phyloP scores from a whole-genome alignment of 176 grass and related monocot genomes.

The Carex pumila region DNA sequence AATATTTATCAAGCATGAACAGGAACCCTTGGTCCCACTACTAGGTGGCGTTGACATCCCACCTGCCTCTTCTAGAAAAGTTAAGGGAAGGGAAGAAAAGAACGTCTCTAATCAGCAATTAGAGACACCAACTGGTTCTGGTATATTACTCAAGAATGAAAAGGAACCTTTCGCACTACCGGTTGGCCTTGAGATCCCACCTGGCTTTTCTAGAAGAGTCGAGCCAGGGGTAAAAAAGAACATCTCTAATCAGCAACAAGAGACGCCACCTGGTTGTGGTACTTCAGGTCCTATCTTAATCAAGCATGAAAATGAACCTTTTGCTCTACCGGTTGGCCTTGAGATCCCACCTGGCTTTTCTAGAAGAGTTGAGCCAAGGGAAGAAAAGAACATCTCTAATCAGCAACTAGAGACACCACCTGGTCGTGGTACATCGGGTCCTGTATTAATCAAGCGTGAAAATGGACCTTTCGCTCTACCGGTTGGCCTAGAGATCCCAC shows the following conservation, averaged over 20 bases:
- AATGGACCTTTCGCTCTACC: not conserved
- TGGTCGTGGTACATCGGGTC: not conserved
- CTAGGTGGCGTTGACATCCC: not conserved
- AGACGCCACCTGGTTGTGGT: too few species aligned
- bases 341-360: constrained; percentile 2
- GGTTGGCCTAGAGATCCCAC: not conserved
- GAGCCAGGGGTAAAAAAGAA: not conserved
- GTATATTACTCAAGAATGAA: not conserved
- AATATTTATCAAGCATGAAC: not conserved
- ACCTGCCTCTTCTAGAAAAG: not conserved
- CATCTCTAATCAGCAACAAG: not conserved
- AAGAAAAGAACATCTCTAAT: not conserved
- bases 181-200: not conserved
- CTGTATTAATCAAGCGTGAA: not conserved
- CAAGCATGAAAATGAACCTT: not conserved
- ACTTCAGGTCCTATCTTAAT: too few species aligned
- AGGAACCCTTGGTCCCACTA: not conserved
- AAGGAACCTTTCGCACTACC: not conserved
- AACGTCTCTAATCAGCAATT: not conserved
- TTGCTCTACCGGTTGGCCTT: not conserved
- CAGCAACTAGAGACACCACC: not conserved
- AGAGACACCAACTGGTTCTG: not conserved
- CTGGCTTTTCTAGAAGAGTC: not conserved
- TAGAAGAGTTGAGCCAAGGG: not conserved
- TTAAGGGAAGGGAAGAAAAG: not conserved